phyloP scores from a whole-genome alignment of 2,329 filamentous ascomycete species.

The Pseudovirgaria hyperparasitica region DNA sequence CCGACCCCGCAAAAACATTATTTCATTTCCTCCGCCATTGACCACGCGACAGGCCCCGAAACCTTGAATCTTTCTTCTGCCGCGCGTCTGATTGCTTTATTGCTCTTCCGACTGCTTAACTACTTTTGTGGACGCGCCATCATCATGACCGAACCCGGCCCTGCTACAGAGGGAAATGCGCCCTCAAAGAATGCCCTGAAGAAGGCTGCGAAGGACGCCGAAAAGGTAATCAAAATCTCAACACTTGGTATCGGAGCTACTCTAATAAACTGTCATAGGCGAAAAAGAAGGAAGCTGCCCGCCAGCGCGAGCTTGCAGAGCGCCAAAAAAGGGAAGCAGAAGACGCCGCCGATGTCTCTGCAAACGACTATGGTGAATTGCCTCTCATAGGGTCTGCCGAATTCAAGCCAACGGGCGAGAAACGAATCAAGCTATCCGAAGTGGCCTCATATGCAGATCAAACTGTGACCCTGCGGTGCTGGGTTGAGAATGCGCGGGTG shows the following conservation, averaged over 20 bases:
- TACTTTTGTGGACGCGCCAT: too few relatives aligned
- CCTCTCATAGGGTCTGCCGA: slow-evolving; percentile 43
- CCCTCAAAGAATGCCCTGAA: slow-evolving; percentile 29
- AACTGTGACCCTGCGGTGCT: slow-evolving; percentile 59
- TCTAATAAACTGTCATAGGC: slow-evolving; percentile 15
- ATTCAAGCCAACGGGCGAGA: slow-evolving; percentile 38
- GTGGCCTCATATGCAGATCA: slow-evolving; percentile 22
- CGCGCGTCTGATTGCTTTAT: too few relatives aligned
- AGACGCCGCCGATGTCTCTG: slow-evolving; percentile 52
- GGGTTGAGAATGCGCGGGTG: slow-evolving; percentile 75
- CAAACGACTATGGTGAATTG: slow-evolving; percentile 68
- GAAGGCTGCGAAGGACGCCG: slow-evolving; percentile 29
- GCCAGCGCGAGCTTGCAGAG: slow-evolving; percentile 38
- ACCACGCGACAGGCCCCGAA: too few relatives aligned
- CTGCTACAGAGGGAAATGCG: slow-evolving; percentile 6
- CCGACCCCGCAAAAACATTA: too few relatives aligned
- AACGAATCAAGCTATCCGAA: slow-evolving; percentile 45
- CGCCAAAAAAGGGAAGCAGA: slow-evolving; percentile 45
- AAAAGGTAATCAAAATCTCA: slow-evolving; percentile 16
- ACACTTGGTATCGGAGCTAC: background rate
- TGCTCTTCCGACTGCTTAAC: too few relatives aligned
- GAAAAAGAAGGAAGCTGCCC: slow-evolving; percentile 27
- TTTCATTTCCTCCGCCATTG: too few relatives aligned
- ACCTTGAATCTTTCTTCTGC: too few relatives aligned
- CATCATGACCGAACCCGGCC: slow-evolving; percentile 20